Conservation (phyloP, 495 filamentous ascomycete species). For the Daldinia caldariorum region DNA sequence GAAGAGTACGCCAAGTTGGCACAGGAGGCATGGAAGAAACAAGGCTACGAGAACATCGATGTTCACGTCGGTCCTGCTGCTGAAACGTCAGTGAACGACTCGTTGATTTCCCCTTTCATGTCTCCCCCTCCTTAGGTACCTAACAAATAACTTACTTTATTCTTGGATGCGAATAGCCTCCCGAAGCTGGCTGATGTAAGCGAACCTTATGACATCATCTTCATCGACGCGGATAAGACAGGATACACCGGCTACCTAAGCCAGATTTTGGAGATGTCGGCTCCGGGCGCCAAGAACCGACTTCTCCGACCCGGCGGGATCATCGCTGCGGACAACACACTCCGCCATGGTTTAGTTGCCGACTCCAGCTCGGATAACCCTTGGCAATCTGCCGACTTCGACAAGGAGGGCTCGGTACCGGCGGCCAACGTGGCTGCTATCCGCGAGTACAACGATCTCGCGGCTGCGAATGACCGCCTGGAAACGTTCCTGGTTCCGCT, state of each 20-base stretch:
- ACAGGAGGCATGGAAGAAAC: conserved; percentile 37
- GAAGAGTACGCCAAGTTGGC: conserved; percentile 47
- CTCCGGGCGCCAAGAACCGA: conserved; percentile 38
- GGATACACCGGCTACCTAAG: conserved; percentile 49
- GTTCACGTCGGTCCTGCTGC: conserved; percentile 50
- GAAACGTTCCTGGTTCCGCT: conserved; percentile 51
- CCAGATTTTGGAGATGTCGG: conserved; percentile 44
- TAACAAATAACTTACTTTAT: not conserved
- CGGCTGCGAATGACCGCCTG: conserved; percentile 37
- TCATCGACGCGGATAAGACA: conserved; percentile 54
- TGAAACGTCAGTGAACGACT: conserved; percentile 44
- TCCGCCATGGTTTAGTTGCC: conserved; percentile 50
- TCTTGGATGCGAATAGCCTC: conserved; percentile 28
- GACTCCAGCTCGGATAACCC: conserved; percentile 49
- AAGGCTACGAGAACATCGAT: conserved; percentile 48
- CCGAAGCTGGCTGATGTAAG: conserved; percentile 38
- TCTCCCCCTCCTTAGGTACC: not conserved
- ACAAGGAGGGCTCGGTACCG: not conserved
- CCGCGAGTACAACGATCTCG: conserved; percentile 45
- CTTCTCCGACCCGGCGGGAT: conserved; percentile 50
- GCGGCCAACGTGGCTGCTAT: conserved; percentile 28
- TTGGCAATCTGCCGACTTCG: conserved; percentile 20
- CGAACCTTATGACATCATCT: conserved; percentile 53
- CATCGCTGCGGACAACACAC: conserved; percentile 52
- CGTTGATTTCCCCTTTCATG: not conserved